Evolutionary conservation across 108 stramenopile species (phyloP).

Genomic region (Skeletonema marinoi): DNA sequence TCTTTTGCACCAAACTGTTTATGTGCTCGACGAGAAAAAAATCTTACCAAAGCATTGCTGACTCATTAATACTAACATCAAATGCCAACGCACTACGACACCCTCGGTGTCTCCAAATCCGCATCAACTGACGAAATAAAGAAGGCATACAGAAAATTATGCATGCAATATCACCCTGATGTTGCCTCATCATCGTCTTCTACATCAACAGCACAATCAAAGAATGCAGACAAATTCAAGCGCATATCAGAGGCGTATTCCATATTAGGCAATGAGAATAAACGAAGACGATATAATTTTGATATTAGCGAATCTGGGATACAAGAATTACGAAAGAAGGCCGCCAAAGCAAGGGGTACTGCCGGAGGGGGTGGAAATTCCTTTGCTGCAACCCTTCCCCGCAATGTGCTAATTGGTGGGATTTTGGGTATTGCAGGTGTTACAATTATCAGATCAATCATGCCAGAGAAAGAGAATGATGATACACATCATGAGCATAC

Average conservation of each 20-base stretch:
- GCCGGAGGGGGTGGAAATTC: constrained; percentile 15
- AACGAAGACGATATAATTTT: constrained; percentile 65
- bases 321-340: constrained; percentile 15
- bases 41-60: too few relatives aligned
- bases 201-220: constrained; percentile 12
- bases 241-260: constrained; percentile 74
- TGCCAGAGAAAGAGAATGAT: constrained; percentile 9
- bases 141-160: constrained; percentile 88
- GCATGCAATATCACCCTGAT: constrained; percentile 94
- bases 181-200: constrained; percentile 43
- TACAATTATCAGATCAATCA: constrained; percentile 3
- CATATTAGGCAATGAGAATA: constrained; percentile 56
- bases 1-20: too few relatives aligned
- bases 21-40: too few relatives aligned
- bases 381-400: constrained; percentile 41
- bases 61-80: neutral
- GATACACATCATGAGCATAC: constrained; percentile 30
- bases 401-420: constrained; percentile 49
- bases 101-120: constrained; percentile 68
- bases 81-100: constrained; percentile 69
- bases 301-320: constrained; percentile 15
- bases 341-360: constrained; percentile 5
- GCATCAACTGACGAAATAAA: constrained; percentile 88
- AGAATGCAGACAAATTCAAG: constrained; percentile 71
- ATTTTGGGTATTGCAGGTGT: constrained; percentile 32